Evolutionary conservation across 139 green algal species (phyloP), one percentile per base, ranked within the genome.

Genomic region (Tetradesmus obliquus): DNA sequence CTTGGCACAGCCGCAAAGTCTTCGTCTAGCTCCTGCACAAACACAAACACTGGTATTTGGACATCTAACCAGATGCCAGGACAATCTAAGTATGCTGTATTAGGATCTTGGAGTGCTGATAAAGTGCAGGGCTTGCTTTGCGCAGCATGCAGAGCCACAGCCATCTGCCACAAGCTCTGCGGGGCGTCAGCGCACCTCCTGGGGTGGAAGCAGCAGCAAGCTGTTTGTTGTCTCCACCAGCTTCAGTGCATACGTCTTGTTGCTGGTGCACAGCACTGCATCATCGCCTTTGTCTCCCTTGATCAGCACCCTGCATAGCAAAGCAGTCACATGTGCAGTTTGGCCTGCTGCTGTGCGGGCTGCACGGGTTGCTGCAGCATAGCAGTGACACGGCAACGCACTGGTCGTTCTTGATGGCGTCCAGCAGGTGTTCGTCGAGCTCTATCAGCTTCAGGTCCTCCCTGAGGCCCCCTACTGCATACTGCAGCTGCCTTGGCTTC

Each of bases 161-260:
- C 9, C 53, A 53, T 32, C 19, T 13, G 6, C 55, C 22, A 3
- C 81, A 79, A 79, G 19, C 69, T 79, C 17, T 19, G 19, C 15
- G 15, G 15, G 1, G 45, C 45, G 5, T 7, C 24, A 55, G 79
- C 79, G 45, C 57, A 93, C 92, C 91, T 92, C 17, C 1, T 89
- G 66, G 3, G 91, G 91, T 20, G 86, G 90, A 55, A 96, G 82
- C 17, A 96, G 84, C 79, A 95, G 72, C 87, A 95, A 82, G 10
- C 87, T 86, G 89, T 96, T 96, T 22, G 92, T 95, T 6, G 95
- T 96, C 84, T 95, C 93, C 74, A 96, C 95, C 15, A 92, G 84
- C 85, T 96, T 96, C 24, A 95, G 57, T 0, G 91, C 92, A 69
- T 92, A 96, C 0, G 95, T 95, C 9, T 89, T 86, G 19, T 90